Conservation (phyloP, 2,329 filamentous ascomycete genomes). For the Rhinocladiella mackenziei region DNA sequence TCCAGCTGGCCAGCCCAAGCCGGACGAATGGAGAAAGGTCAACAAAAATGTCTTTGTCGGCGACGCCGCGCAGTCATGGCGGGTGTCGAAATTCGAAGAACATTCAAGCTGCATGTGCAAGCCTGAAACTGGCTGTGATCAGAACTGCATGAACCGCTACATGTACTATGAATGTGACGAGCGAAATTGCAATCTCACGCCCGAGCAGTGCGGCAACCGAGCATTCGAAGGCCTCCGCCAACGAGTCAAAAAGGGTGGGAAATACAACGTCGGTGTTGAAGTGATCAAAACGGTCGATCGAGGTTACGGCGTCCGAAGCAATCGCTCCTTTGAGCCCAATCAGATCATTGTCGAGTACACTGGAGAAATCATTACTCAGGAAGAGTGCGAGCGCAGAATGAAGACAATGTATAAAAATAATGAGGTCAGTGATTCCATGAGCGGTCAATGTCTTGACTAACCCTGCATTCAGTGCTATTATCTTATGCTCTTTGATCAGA, state of each 20-base stretch:
- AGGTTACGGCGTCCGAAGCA: constrained; percentile 87
- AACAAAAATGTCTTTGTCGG: constrained; percentile 92
- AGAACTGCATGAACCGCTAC: constrained; percentile 87
- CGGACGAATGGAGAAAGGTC: constrained; percentile 86
- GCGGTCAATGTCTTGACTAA: background rate
- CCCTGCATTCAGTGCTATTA: constrained; percentile 73
- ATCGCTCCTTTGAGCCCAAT: constrained; percentile 77
- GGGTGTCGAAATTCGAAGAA: constrained; percentile 69
- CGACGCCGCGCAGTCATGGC: constrained; percentile 75
- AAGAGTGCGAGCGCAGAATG: constrained; percentile 91
- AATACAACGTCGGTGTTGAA: constrained; percentile 89
- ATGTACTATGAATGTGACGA: constrained; percentile 98
- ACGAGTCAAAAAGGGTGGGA: constrained; percentile 71
- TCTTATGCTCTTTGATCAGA: constrained; percentile 96
- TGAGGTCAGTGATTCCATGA: constrained; percentile 57
- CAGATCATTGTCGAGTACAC: constrained; percentile 99
- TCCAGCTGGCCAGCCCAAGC: constrained; percentile 80
- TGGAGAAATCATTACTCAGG: constrained; percentile 93
- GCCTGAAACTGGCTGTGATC: constrained; percentile 74
- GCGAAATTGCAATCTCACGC: constrained; percentile 76
- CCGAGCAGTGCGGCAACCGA: constrained; percentile 75
- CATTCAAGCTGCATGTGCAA: constrained; percentile 75
- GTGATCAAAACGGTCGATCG: constrained; percentile 86
- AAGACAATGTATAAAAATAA: constrained; percentile 90
- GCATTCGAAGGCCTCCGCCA: constrained; percentile 76